phyloP scores from a whole-genome alignment of 2,329 filamentous ascomycete species.

The Teratosphaeria gauchensis region DNA sequence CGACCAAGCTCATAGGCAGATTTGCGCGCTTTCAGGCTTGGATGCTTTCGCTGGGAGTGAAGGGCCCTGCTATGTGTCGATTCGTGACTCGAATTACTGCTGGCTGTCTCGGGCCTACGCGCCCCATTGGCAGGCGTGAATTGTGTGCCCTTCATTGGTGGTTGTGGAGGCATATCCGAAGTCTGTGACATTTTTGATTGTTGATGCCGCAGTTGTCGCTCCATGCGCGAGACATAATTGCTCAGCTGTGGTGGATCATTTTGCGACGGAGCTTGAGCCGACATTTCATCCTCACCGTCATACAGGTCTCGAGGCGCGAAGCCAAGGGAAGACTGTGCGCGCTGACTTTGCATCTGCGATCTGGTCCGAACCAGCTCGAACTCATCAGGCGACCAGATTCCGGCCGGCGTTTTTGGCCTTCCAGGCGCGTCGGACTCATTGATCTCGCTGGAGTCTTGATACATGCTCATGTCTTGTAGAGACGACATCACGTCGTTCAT shows the following conservation, averaged over 20 bases:
- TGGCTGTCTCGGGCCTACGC: conserved; percentile 18
- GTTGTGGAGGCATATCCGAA: conserved; percentile 28
- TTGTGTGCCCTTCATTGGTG: conserved; percentile 22
- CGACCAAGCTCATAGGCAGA: conserved; percentile 69
- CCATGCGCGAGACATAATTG: conserved; percentile 88
- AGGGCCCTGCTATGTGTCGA: conserved; percentile 8
- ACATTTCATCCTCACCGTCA: conserved; percentile 45
- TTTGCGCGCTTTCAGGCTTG: conserved; percentile 49
- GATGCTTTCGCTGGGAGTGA: conserved; percentile 34
- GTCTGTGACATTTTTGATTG: conserved; percentile 39
- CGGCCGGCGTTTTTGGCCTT: conserved; percentile 45
- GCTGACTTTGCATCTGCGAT: conserved; percentile 23
- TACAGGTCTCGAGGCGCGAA: conserved; percentile 37
- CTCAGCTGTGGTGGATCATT: conserved; percentile 60
- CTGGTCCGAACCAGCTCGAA: conserved; percentile 53
- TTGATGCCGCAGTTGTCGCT: conserved; percentile 64
- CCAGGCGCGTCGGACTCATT: conserved; percentile 30
- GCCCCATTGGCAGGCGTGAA: conserved; percentile 7
- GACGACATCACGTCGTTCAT: conserved; percentile 99
- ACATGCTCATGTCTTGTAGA: conserved; percentile 70
- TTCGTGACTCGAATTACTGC: conserved; percentile 18
- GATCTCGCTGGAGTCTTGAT: conserved; percentile 34
- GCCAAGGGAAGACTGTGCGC: conserved; percentile 67
- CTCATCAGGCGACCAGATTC: conserved; percentile 86
- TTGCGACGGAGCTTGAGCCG: conserved; percentile 17